Percentiles rank a stretch among this genome's conserved stretches.
Conservation (phyloP, 1,139 yeast species). For the Debaryomyces subglobosus region DNA sequence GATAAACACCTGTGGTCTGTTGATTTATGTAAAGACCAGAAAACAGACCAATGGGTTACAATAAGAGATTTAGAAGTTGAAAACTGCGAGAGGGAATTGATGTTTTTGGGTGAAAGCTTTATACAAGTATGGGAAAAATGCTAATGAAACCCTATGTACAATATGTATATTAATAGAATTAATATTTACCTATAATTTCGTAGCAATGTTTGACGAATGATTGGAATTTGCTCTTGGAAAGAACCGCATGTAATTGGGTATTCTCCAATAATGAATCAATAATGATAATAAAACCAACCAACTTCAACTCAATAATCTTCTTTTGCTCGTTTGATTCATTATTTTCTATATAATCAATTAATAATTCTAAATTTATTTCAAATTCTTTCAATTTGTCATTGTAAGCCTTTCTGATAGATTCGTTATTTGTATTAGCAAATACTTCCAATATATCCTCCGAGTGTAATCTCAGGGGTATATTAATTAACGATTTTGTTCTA, state of each 20-base stretch:
- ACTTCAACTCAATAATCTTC: conserved; percentile 18
- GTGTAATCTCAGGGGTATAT: not conserved
- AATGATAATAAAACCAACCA: conserved; percentile 25
- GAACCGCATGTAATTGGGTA: conserved; percentile 22
- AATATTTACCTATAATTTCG: conserved; percentile 8
- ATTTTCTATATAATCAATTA: conserved; percentile 13
- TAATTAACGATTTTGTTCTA: not conserved
- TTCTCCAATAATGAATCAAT: conserved; percentile 19
- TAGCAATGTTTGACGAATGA: conserved; percentile 16
- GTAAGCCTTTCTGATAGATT: conserved; percentile 16
- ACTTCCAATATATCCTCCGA: not conserved
- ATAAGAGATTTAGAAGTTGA: conserved; percentile 55
- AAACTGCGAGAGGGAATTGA: conserved; percentile 55
- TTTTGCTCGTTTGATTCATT: conserved; percentile 8
- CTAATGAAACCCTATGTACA: conserved; percentile 8
- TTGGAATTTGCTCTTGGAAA: conserved; percentile 10
- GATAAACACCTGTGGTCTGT: conserved; percentile 51
- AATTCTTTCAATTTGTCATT: conserved; percentile 19
- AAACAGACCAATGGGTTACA: conserved; percentile 55
- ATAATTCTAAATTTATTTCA: conserved; percentile 16
- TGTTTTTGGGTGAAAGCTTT: conserved; percentile 65
- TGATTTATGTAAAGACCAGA: conserved; percentile 39
- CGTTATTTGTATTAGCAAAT: conserved; percentile 3
- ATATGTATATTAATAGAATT: conserved; percentile 1
- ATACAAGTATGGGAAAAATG: conserved; percentile 65